Percentiles rank a stretch among this genome's conserved stretches.
Evolutionary conservation across 805 yeast genomes (phyloP).

Genomic region (Ogataea methanolica): DNA sequence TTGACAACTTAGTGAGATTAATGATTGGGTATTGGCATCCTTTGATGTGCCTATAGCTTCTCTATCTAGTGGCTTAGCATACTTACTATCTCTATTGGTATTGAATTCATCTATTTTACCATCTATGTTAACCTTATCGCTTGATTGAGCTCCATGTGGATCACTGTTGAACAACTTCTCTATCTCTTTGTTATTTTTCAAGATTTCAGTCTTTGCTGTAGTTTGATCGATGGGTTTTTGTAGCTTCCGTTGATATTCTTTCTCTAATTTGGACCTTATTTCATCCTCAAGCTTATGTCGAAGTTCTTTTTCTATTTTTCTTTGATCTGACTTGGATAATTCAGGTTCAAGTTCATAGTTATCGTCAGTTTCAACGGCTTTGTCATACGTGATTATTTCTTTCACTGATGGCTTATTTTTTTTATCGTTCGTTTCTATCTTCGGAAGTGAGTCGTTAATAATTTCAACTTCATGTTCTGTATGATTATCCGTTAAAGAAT

Average conservation of each 20-base stretch:
- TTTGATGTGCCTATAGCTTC: not conserved
- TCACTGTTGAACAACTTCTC: not conserved
- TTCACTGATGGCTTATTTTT: not conserved
- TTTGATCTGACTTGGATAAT: slow-evolving; percentile 4
- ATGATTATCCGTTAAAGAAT: no score
- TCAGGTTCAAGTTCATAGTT: slow-evolving; percentile 7
- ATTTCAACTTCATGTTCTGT: not conserved
- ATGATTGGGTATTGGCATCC: not conserved
- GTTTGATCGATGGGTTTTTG: not conserved
- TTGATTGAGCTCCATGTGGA: no score
- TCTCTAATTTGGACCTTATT: slow-evolving; percentile 4
- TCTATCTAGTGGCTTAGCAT: slow-evolving; percentile 11
- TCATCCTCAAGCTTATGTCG: slow-evolving; percentile 1
- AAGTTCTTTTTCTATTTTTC: slow-evolving; percentile 7
- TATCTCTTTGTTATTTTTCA: not conserved
- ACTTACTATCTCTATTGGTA: slow-evolving; percentile 23
- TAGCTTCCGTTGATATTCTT: slow-evolving; percentile 2
- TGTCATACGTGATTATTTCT: slow-evolving; percentile 10
- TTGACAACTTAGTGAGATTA: slow-evolving; percentile 2
- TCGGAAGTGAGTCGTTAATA: not conserved
- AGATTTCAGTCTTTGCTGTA: not conserved
- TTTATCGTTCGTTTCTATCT: not conserved
- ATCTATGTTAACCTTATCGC: not conserved
- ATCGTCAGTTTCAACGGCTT: slow-evolving; percentile 18
- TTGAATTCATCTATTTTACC: slow-evolving; percentile 14